These are phyloP conservation scores for Physaria fendleri DNA, from an alignment of 345 rosid species.

Conservation along the genomic window DNA sequence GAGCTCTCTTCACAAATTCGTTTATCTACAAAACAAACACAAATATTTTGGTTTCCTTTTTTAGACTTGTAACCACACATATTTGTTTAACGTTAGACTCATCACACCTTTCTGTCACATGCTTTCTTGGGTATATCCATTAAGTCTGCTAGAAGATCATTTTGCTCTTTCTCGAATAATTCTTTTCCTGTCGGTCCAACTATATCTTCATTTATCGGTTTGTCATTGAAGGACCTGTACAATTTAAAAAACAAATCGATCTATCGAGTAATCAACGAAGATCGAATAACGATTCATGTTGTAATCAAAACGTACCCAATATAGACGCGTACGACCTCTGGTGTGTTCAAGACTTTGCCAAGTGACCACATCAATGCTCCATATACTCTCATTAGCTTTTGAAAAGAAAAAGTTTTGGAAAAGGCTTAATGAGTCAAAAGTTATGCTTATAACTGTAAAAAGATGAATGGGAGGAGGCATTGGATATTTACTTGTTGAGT, in stretches of 20 bases:
- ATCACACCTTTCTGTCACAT: slow-evolving; percentile 73
- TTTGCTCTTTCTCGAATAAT: slow-evolving; percentile 87
- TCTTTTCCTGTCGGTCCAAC: slow-evolving; percentile 69
- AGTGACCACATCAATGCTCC: slow-evolving; percentile 99
- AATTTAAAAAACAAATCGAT: not conserved
- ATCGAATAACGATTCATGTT: not conserved
- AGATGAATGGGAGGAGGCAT: not conserved
- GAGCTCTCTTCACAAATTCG: slow-evolving; percentile 89
- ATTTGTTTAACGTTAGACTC: not conserved
- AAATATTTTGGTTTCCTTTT: too few species aligned
- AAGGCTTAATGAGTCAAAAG: too few species aligned
- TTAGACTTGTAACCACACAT: not conserved
- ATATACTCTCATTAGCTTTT: slow-evolving; percentile 89
- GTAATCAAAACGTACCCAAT: slow-evolving; percentile 49
- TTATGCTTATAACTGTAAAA: too few species aligned
- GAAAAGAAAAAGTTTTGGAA: not conserved
- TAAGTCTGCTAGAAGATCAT: slow-evolving; percentile 67
- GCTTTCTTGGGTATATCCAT: slow-evolving; percentile 84
- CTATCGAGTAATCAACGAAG: not conserved
- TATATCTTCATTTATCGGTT: slow-evolving; percentile 49
- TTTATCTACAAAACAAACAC: slow-evolving; percentile 63
- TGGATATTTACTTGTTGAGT: slow-evolving; percentile 60
- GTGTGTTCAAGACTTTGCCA: slow-evolving; percentile 87
- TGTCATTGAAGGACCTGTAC: slow-evolving; percentile 83
- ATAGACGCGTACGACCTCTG: slow-evolving; percentile 89